Conservation (phyloP, 306 rosid genomes). For the Chamaecrista fasciculata region DNA sequence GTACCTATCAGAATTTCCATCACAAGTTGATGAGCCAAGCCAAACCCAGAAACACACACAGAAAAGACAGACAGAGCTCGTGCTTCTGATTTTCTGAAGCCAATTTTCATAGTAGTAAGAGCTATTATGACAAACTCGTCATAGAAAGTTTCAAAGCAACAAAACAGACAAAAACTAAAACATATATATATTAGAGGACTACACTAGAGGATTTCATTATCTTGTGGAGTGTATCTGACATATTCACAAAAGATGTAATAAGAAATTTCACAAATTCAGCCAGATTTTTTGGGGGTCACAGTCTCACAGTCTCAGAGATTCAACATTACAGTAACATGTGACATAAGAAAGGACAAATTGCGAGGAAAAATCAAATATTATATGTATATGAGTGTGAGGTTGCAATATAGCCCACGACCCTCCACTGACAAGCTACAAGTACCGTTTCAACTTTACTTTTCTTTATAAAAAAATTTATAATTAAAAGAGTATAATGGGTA, state of each 20-base stretch:
- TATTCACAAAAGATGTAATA: too few species aligned
- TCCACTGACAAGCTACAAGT: constrained; percentile 35
- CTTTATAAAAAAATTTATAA: not conserved
- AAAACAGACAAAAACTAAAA: constrained; percentile 30
- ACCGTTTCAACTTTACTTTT: constrained; percentile 24
- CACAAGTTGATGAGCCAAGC: constrained; percentile 36
- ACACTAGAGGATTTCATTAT: too few species aligned
- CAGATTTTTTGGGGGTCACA: constrained; percentile 27
- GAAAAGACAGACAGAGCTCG: constrained; percentile 15
- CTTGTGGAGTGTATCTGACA: too few species aligned
- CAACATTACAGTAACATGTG: constrained; percentile 60
- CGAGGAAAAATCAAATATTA: constrained; percentile 35
- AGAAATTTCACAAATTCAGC: too few species aligned
- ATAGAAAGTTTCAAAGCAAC: not conserved
- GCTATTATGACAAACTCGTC: not conserved
- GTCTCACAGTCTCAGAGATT: too few species aligned
- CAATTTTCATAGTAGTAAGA: not conserved
- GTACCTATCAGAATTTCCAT: constrained; percentile 27
- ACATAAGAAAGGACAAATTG: constrained; percentile 51
- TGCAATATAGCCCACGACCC: constrained; percentile 24
- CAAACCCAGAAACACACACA: constrained; percentile 3
- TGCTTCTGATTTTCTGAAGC: constrained; percentile 13
- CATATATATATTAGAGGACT: too few species aligned
- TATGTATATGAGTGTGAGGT: not conserved
- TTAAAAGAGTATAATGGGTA: constrained; percentile 29